Percentiles rank a stretch among this genome's conserved stretches.
Evolutionary conservation across 305 asterid genomes (phyloP).

Genomic region (Fraxinus dipetala): DNA sequence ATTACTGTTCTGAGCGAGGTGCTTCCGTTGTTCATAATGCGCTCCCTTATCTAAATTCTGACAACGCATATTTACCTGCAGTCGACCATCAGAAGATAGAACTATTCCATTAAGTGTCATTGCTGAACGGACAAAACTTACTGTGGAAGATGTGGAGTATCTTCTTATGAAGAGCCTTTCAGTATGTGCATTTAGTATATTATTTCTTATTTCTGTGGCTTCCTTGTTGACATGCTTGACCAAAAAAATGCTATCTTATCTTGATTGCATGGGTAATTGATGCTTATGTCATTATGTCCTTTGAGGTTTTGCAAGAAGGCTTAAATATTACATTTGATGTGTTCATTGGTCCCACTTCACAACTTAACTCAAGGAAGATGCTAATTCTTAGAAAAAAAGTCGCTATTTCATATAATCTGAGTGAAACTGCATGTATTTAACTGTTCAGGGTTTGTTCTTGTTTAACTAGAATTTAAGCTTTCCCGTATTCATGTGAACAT

Average conservation of each 20-base stretch:
- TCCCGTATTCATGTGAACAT: background rate
- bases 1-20: constrained; percentile 6
- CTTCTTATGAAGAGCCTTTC: constrained; percentile 96
- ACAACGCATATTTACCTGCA: constrained; percentile 31
- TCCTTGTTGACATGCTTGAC: background rate
- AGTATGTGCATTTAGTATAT: constrained; percentile 42
- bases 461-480: background rate
- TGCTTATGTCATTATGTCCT: background rate
- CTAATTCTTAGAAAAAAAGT: background rate
- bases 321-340: background rate
- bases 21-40: background rate
- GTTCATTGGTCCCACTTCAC: background rate
- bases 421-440: background rate
- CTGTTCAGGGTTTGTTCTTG: background rate
- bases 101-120: constrained; percentile 72
- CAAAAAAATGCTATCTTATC: background rate
- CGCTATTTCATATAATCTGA: background rate
- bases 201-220: background rate
- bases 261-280: background rate
- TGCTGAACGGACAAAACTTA: constrained; percentile 73
- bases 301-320: background rate
- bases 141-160: constrained; percentile 85
- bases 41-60: constrained; percentile 6
- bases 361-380: background rate
- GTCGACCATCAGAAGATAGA: constrained; percentile 87